Evolutionary conservation across 441 rosid species (phyloP), one percentile per base, ranked within the genome.

Genomic region (Populus hybrid): DNA sequence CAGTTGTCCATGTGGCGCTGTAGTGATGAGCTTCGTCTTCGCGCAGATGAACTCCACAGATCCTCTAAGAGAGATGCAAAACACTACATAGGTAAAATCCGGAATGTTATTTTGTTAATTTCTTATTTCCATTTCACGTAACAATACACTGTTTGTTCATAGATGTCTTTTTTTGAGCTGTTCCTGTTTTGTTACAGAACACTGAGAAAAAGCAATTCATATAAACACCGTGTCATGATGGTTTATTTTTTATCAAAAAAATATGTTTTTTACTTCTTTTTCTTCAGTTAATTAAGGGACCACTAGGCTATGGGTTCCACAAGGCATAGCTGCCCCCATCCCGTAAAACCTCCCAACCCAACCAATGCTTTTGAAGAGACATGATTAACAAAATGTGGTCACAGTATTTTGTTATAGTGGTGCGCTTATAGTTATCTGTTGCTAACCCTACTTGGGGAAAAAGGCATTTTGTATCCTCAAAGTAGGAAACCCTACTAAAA

Each of bases 1-100:
- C 88, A 96, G 99, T 77, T 96, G 87, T 96, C 99, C 69, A 96
- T 96, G 99, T 96, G 99, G 99, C 95, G 98, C 77, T 96, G 99
- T 88, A 94, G 79, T 73, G 97, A 91, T 28, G 99, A 96, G 78
- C 94, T 96, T 68, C 92, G 97, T 69, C 79, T 76, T 68, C 87
- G 86, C 67, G 97, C 97, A 0, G 92, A 90, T 69, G 89, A 85
- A 75, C 89, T 96, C 78, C 98, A 88, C 36, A 80, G 84, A 74
- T 88, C 90, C 74, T 82, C 92, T 12, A 92, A 83, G 85, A 94
- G 79, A 86, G 98, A 96, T 77, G 90, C 98, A 75, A 96, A 96
- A 83, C 99, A 96, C 87, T 96, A 92, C 82, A 96, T 95, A 78
- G 99, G 99, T 93, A 85, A 61, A 70, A 21, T 61, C 9, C 7